Evolutionary conservation across 768 basidiomycete genomes (phyloP).

Genomic region (Auricularia auricula-judae): DNA sequence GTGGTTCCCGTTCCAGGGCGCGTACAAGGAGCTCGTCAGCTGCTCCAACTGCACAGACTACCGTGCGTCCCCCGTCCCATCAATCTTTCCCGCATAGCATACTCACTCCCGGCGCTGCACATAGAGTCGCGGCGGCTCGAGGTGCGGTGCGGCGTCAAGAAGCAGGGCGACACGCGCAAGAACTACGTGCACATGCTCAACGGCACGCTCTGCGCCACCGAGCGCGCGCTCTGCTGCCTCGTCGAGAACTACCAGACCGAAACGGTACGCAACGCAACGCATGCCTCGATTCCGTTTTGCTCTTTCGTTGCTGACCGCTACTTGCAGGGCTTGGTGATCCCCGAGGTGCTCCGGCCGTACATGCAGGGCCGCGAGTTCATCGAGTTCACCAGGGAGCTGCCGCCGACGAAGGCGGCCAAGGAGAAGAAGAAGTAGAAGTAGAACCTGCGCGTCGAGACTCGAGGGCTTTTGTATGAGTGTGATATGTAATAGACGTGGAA

Average conservation of each 20-base stretch:
- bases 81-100: not conserved
- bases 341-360: slow-evolving; percentile 83
- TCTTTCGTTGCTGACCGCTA: not conserved
- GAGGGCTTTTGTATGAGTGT: no score
- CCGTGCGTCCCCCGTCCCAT: slow-evolving; percentile 35
- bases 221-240: slow-evolving; percentile 90
- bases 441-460: not conserved
- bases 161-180: slow-evolving; percentile 81
- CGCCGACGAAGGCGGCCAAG: slow-evolving; percentile 50
- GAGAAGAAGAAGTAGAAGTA: slow-evolving; percentile 46
- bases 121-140: slow-evolving; percentile 83
- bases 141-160: slow-evolving; percentile 85
- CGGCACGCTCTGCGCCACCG: slow-evolving; percentile 93
- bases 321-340: slow-evolving; percentile 74
- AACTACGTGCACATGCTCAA: slow-evolving; percentile 99
- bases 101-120: not conserved
- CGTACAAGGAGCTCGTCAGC: slow-evolving; percentile 94
- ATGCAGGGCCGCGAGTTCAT: slow-evolving; percentile 93
- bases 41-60: slow-evolving; percentile 99
- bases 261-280: slow-evolving; percentile 43
- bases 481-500: no score
- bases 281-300: not conserved
- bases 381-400: slow-evolving; percentile 72
- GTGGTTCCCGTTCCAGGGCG: slow-evolving; percentile 97
- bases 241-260: slow-evolving; percentile 99